Base-by-base conservation (phyloP, 805 yeast species). In the Metschnikowia peoriensis region DNA sequence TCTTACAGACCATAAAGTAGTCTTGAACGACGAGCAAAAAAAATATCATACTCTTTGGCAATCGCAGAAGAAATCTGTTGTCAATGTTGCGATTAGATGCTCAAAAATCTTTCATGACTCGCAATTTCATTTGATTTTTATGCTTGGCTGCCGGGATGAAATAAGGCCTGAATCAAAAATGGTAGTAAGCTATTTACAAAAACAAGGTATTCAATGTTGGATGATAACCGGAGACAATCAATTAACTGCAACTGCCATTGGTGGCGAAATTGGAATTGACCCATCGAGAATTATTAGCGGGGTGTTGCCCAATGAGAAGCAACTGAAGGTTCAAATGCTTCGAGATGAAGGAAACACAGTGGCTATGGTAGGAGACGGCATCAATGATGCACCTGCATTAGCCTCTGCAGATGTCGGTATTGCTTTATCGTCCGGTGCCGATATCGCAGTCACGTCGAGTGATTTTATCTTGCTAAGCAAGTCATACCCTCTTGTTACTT, bases 311-410 rank as follows among this genome's bases (percentile, higher is more conserved):
- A 83, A 82, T 48, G 89, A 84, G 50, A 88, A 88, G 65, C 85
- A 88, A 7, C 78, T 73, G 28, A 79, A 81, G 61, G 71, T 88
- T 38, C 72, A 76, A 55, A 73, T 79, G 76, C 72, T 88, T 11
- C 86, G 84, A 61, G 63, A 69, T 40, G 41, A 55, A 9, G 60
- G 64, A 3, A 63, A 61, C 1, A 61, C 62, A 2, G 68, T 71
- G 22, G 91, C 89, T 0, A 86, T 88, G 92, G 85, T 88, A 8
- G 94, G 94, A 9, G 94, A 88, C 61, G 94, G 94, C 17, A 83
- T 88, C 35, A 88, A 88, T 64, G 94, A 88, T 66, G 90, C 94
- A 0, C 93, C 93, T 1, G 89, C 94, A 0, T 70, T 88, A 47
- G 80, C 90, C 4, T 72, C 80, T 1, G 89, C 94, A 0, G 89